Evolutionary conservation across 140 eudicot species (phyloP), one percentile per base, ranked within the genome.

Genomic region (Erigeron philadelphicus): DNA sequence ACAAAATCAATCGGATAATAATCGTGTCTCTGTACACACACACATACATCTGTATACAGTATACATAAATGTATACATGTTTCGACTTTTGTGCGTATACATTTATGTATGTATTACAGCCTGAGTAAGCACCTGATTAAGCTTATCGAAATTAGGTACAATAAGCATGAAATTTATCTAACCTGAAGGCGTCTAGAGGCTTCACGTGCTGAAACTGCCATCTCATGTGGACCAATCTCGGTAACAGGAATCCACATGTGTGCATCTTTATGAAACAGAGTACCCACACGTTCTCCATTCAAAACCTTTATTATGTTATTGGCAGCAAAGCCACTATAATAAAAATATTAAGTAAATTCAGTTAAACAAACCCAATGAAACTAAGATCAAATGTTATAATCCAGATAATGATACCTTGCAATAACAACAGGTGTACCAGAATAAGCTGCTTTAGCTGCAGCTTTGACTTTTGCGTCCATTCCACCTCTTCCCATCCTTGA

Each of bases 401-500:
- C 4, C 45, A 66, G 41, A 18, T 57, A 18, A 43, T 8, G 17
- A 21, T 83, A 88, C 97, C 97, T 91, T 47, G 96, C 81, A 64
- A 91, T 88, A 68, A 91, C 80, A 47, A 88, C 96, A 53, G 97
- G 97, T 5, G 85, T 84, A 66, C 96, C 97, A 72, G 86, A 77
- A 67, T 84, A 82, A 61, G 97, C 91, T 15, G 97, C 96, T 62
- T 79, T 78, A 23, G 72, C 71, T 40, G 97, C 96, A 72, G 96
- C 96, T 75, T 88, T 91, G 21, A 91, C 97, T 83, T 91, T 91
- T 31, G 97, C 97, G 71, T 80, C 79, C 97, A 91, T 91, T 11
- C 97, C 97, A 46, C 97, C 97, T 86, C 96, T 77, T 41, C 97
- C 97, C 82, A 91, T 84, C 75, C 97, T 81, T 16, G 97, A 91